These are phyloP conservation scores for Pichia gijzeniarum DNA, from an alignment of 805 yeast genomes.

Conservation along the genomic window DNA sequence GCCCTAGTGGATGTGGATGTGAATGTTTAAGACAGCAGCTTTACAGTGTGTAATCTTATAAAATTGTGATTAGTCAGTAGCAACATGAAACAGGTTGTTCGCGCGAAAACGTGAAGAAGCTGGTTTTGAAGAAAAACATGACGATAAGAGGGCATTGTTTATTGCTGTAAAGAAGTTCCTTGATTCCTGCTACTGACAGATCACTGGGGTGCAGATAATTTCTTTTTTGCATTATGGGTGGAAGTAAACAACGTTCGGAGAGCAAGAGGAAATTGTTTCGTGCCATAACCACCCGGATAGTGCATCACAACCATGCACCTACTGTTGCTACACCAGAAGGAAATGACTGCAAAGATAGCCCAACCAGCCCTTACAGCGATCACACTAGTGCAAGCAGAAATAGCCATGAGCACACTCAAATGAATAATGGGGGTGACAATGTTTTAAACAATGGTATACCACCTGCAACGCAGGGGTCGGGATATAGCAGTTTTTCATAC, in stretches of 20 bases:
- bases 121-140: background rate
- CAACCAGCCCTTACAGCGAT: conserved; percentile 2
- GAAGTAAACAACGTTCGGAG: conserved; percentile 12
- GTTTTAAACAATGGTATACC: too few relatives aligned
- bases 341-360: conserved; percentile 12
- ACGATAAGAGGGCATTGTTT: too few relatives aligned
- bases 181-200: too few relatives aligned
- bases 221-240: background rate
- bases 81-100: background rate
- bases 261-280: conserved; percentile 31
- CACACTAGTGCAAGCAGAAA: background rate
- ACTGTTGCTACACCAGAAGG: conserved; percentile 2
- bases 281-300: conserved; percentile 28
- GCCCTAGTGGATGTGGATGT: conserved; percentile 88
- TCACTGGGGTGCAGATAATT: too few relatives aligned
- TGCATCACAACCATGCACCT: conserved; percentile 19
- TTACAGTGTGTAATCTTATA: too few relatives aligned
- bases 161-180: too few relatives aligned
- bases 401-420: background rate
- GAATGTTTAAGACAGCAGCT: conserved; percentile 33
- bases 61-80: background rate
- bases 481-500: conserved; percentile 1
- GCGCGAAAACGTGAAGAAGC: background rate
- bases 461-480: conserved; percentile 6
- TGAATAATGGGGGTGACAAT: background rate